Evolutionary conservation across 2,329 filamentous ascomycete genomes (phyloP), one percentile per base, ranked within the genome.

Genomic region (Colletotrichum horii): DNA sequence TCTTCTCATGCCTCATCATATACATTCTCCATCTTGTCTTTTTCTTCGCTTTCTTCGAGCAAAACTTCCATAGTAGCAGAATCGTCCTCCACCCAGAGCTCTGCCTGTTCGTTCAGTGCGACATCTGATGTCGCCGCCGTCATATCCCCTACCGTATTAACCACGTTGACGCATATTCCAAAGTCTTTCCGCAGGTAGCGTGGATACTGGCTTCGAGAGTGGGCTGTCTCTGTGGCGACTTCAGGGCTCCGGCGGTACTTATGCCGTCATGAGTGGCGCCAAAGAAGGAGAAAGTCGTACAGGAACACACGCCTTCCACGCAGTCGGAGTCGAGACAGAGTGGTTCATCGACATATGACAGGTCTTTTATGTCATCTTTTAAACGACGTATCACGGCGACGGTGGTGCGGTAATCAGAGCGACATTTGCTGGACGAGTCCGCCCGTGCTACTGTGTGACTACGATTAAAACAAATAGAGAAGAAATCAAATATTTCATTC

Each of bases 141-240:
- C 38, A 11, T 43, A 1, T 48, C 43, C 3, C 8, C 43, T 7
- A 48, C 43, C 43, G 6, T 14, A 22, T 2, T 4, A 48, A 14
- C 11, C 22, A 14, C 4, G 6, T 48, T 8, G 3, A 52, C 43
- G 8, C n/a, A n/a, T 52, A 52, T 11, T 8, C 43, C n/a, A 52
- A 52, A 52, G n/a, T 11, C n/a, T 1, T 52, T 7, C 2, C n/a
- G 5, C n/a, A 52, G n/a, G 11, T 8, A 6, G n/a, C 12, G 19
- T 14, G 6, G 4, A 8, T 1, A 7, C n/a, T 3, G 1, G 0
- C n/a, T 1, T 4, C n/a, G 43, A 52, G 11, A 14, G 22, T 22
- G 43, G 43, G n/a, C 43, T 52, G n/a, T 52, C n/a, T 3, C 6
- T 6, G 22, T 1, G 6, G 43, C n/a, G 43, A 52, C n/a, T 48